A percentile compares a stretch with the other conserved stretches of the same genome.
Conservation (phyloP, 176 grass and related monocot genomes). For the Eremochloa ophiuroides region DNA sequence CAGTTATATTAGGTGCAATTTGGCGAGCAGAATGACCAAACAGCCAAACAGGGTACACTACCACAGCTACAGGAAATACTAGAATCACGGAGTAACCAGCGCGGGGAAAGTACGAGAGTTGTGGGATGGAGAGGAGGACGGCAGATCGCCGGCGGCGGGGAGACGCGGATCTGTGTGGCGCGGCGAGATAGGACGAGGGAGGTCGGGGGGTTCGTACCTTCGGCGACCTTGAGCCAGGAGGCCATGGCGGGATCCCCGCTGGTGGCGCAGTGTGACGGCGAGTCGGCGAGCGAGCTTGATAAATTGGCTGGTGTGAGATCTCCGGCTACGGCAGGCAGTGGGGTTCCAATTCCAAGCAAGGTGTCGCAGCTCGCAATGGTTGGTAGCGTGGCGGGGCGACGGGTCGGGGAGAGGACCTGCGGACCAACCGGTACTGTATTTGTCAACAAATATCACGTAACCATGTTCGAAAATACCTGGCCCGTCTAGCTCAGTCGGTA, state of each 20-base stretch:
- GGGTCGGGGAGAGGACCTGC: background rate
- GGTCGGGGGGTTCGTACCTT: conserved; percentile 57
- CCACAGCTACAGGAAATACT: background rate
- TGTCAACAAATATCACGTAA: no score
- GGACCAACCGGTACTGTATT: background rate
- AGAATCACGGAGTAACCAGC: background rate
- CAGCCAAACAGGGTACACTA: conserved; percentile 15
- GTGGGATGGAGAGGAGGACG: no score
- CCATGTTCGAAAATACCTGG: no score
- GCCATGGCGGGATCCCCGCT: conserved; percentile 54
- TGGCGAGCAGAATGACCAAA: conserved; percentile 5
- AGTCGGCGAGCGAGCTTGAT: conserved; percentile 29
- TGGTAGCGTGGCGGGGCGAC: conserved; percentile 30
- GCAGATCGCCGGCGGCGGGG: conserved; percentile 18
- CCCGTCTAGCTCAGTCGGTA: conserved; percentile 26
- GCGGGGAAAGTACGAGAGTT: background rate
- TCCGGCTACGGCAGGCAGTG: conserved; percentile 34
- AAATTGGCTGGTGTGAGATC: conserved; percentile 29
- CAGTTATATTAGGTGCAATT: conserved; percentile 20
- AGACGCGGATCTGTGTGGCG: conserved; percentile 27
- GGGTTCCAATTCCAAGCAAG: background rate
- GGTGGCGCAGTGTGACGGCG: conserved; percentile 23
- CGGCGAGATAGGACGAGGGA: background rate
- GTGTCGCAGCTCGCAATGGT: background rate
- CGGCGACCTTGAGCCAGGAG: conserved; percentile 98